Evolutionary conservation across 768 basidiomycete species (phyloP), one percentile per base, ranked within the genome.

Genomic region (Auriculariales sp.): DNA sequence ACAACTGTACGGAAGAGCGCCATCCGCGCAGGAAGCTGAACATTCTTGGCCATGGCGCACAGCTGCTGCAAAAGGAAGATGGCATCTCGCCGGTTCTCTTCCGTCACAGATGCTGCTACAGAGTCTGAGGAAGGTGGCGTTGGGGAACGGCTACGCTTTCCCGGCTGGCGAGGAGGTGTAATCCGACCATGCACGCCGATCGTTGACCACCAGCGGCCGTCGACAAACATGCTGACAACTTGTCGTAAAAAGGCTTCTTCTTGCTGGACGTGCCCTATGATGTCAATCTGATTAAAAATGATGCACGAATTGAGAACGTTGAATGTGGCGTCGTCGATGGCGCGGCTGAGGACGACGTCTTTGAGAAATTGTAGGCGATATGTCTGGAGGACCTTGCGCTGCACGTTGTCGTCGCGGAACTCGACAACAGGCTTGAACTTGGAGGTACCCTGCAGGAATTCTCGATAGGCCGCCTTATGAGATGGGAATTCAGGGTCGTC

Each of bases 261-360:
- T 51, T 72, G 75, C 61, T 91, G 86, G 29, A 98, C 76, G 59
- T 94, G 81, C 46, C 73, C 78, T 59, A 99, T 92, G 59, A 99
- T 97, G 65, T 99, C 95, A 58, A 94, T 91, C 63, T 99, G 94
- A 67, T 98, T 95, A 75, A 93, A 98, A 61, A 97, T 90, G 63
- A 99, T 91, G 66, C 88, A 88, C 2, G 90, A 92, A 66, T 92
- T 97, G 60, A 98, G 77, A 58, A 95, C 89, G 59, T 90, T 91
- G 74, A 97, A 94, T 0, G 93, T 97, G 2, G 88, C 84, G 64
- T 99, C 95, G 58, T 99, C 95, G 46, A 97, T 76, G 1, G 83
- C 82, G 15, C 95, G 83, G 0, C 92, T 90, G 46, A 99, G 84
- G 34, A 99, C 90, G 52, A 99, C 94, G 62, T 99, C 95, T 64